These are phyloP conservation scores for Casuarina cunninghamiana DNA, from an alignment of 306 rosid genomes.

Conservation along the genomic window DNA sequence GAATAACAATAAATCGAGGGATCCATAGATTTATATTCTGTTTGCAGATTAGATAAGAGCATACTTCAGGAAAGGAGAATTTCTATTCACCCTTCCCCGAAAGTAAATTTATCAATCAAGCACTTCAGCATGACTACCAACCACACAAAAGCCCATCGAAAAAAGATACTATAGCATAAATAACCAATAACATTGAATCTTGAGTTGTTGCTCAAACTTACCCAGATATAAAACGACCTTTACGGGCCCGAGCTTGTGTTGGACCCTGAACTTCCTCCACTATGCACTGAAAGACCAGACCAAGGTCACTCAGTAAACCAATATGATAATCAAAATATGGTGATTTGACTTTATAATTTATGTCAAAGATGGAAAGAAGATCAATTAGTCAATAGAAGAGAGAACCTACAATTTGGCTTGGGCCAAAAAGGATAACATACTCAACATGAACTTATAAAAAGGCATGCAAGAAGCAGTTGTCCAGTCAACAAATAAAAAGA, in stretches of 20 bases:
- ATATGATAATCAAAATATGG: conserved; percentile 6
- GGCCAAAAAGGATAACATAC: neutral
- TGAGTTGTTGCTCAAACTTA: conserved; percentile 28
- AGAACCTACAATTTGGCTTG: neutral
- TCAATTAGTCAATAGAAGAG: neutral
- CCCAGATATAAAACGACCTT: conserved; percentile 93
- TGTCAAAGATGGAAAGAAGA: conserved; percentile 6
- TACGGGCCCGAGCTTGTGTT: conserved; percentile 83
- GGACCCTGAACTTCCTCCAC: conserved; percentile 98
- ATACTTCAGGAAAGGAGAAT: conserved; percentile 3
- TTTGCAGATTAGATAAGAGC: neutral
- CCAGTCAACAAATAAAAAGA: neutral
- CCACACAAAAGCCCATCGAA: conserved; percentile 1
- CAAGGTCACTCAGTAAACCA: conserved; percentile 13
- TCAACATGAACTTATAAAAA: neutral
- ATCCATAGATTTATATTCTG: neutral
- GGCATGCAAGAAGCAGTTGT: neutral
- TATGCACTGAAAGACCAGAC: conserved; percentile 71
- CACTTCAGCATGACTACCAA: conserved; percentile 1
- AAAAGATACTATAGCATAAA: neutral
- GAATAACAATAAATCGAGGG: neutral
- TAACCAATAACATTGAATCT: neutral
- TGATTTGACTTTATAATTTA: conserved; percentile 14
- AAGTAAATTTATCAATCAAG: conserved; percentile 5
- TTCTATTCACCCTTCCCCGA: neutral